Base-by-base conservation (phyloP, 1,139 yeast species). In the Sugiyamaella pinicola region DNA sequence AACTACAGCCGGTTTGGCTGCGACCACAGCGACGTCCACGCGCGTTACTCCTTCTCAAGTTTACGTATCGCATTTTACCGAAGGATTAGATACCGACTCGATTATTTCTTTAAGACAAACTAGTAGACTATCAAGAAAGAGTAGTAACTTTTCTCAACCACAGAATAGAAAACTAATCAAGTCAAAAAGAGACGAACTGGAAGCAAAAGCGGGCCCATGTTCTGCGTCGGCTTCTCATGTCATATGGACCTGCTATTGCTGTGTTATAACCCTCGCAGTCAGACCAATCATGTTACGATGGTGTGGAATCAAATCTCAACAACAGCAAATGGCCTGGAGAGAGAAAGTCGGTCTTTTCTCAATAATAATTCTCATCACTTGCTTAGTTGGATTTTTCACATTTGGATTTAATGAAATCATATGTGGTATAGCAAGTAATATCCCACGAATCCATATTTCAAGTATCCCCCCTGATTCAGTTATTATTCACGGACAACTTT, bases 241-340 rank as follows among this genome's bases (percentile, higher is more conserved):
- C 9, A 72, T 81, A 48, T 90, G 96, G 97, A 79, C 81, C 61
- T 72, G 82, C 2, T 90, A 87, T 69, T 88, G 96, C 67, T 81
- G 82, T 62, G 61, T 78, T 9, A 70, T 89, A 22, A 88, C 96
- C 0, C 84, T 87, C 66, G 86, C 95, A 88, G 85, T 95, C 89
- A 90, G 93, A 2, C 96, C 96, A 0, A 77, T 82, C 10, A 57
- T 88, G n/a, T 72, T 90, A 59, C 73, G 72, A 49, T 66, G 83
- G 47, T 82, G 79, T 68, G 96, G 96, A 1, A 77, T 88, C 72
- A 76, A 77, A 31, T 80, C 84, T 35, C 80, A 80, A 60, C 85
- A 82, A 49, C 80, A 91, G 62, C 96, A 87, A 67, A 80, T 81
- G 71, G 96, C 96, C 0, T 90, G 97, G 97, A 78, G 96, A 66